phyloP scores from a whole-genome alignment of 495 filamentous ascomycete genomes.

The Bathelium albidoporum region DNA sequence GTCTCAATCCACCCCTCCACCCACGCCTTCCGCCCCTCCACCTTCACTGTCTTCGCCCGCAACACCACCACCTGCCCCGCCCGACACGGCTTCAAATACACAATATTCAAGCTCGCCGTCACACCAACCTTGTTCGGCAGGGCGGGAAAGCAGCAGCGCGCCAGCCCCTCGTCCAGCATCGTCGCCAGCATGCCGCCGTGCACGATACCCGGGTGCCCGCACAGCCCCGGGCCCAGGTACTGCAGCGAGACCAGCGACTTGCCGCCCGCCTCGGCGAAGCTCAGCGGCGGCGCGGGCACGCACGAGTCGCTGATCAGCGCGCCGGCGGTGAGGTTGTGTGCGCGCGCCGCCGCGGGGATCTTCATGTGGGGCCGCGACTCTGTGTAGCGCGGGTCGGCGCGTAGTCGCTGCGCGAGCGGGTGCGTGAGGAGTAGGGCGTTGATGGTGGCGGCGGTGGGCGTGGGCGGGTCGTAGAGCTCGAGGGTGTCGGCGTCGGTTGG shows the following conservation, averaged over 20 bases:
- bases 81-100: constrained; percentile 70
- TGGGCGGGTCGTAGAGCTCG: constrained; percentile 51
- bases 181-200: constrained; percentile 90
- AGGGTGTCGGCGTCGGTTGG: constrained; percentile 67
- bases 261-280: constrained; percentile 61
- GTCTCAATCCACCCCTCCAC: constrained; percentile 86
- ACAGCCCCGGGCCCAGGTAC: constrained; percentile 73
- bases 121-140: constrained; percentile 82
- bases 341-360: constrained; percentile 55
- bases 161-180: constrained; percentile 82
- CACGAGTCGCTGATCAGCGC: constrained; percentile 63
- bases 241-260: constrained; percentile 62
- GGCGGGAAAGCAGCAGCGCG: constrained; percentile 81
- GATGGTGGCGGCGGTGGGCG: constrained; percentile 49
- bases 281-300: constrained; percentile 72
- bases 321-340: constrained; percentile 72
- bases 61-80: constrained; percentile 72
- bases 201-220: constrained; percentile 83
- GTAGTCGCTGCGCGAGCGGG: constrained; percentile 57
- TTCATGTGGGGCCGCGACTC: constrained; percentile 83
- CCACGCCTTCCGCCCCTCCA: constrained; percentile 94
- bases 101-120: constrained; percentile 83
- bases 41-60: constrained; percentile 69
- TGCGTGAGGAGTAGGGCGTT: constrained; percentile 66
- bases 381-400: constrained; percentile 52